Percentiles rank a stretch among this genome's conserved stretches.
Evolutionary conservation across 1,284 basidiomycete species (phyloP).

Genomic region (Heterobasidion occidentale): DNA sequence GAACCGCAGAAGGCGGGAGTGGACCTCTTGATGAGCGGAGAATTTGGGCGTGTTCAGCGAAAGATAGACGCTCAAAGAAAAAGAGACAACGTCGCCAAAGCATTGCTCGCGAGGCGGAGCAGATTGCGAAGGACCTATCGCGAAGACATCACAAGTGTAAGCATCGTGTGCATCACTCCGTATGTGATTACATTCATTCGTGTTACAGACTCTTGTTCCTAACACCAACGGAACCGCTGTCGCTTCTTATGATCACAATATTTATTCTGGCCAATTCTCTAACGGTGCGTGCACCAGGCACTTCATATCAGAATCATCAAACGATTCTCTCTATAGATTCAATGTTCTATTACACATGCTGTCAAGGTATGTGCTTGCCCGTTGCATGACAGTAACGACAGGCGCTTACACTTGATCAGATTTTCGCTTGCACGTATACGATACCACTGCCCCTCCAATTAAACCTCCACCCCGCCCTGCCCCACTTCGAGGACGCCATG

Average conservation of each 20-base stretch:
- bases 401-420: conserved; percentile 37
- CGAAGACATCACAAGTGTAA: conserved; percentile 48
- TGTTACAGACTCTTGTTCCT: conserved; percentile 63
- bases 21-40: conserved; percentile 70
- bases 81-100: conserved; percentile 36
- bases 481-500: conserved; percentile 10
- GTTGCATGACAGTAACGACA: neutral
- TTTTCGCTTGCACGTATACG: conserved; percentile 84
- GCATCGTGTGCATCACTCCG: conserved; percentile 10
- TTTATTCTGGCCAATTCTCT: conserved; percentile 93
- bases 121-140: conserved; percentile 31
- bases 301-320: conserved; percentile 19
- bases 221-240: conserved; percentile 87
- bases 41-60: conserved; percentile 70
- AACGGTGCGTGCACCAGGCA: conserved; percentile 38
- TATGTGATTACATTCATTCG: neutral
- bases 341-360: conserved; percentile 77
- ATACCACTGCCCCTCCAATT: conserved; percentile 53
- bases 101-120: conserved; percentile 34
- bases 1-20: conserved; percentile 69
- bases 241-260: conserved; percentile 71
- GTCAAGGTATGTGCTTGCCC: conserved; percentile 46
- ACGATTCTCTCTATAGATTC: conserved; percentile 42
- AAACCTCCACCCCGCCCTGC: conserved; percentile 8
- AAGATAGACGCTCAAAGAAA: conserved; percentile 32